Base-by-base conservation (phyloP, 441 rosid genomes). In the Isatis lusitanica region DNA sequence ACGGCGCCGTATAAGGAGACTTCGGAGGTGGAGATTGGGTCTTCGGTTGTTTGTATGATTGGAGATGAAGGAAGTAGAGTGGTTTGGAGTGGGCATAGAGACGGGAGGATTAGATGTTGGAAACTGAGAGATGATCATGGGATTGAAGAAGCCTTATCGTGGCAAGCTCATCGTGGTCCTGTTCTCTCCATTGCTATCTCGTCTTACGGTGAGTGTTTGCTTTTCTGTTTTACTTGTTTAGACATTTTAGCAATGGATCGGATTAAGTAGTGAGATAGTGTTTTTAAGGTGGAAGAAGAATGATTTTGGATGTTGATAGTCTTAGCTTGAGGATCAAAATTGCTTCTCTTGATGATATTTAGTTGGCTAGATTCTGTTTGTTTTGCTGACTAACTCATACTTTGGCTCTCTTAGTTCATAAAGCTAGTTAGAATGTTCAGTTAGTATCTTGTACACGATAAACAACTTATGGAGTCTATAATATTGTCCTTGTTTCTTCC, bases 11-110 rank as follows among this genome's bases (percentile, higher is more conserved):
- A 72, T 66, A 66, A 51, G 69, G 88, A 87, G 78, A 86, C 90
- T 0, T 43, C 42, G 33, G 79, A 52, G 68, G 21, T 39, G 35
- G 81, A 74, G 55, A 74, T 58, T 64, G 71, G 80, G 6, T 69
- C 89, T 62, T 74, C 85, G 1, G 81, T 82, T 35, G 43, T 83
- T 35, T 89, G 90, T 79, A 79, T 89, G 87, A 79, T 80, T 13
- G 85, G 85, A 0, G 88, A 87, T 66, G 88, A 83, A 63, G 91
- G 83, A 31, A 83, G 80, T 70, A 68, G 74, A 58, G 74, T 78
- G 8, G 83, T 84, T 57, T 89, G 90, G 94, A 87, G 80, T 71
- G 91, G 94, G 50, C 91, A 89, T 67, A 83, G 80, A 56, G 94
- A 87, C 35, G 94, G 94, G 30, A 83, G 67, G 74, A 78, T 89